Evolutionary conservation across 108 stramenopile genomes (phyloP), one percentile per base, ranked within the genome.

Genomic region (Stephanodiscus triporus): DNA sequence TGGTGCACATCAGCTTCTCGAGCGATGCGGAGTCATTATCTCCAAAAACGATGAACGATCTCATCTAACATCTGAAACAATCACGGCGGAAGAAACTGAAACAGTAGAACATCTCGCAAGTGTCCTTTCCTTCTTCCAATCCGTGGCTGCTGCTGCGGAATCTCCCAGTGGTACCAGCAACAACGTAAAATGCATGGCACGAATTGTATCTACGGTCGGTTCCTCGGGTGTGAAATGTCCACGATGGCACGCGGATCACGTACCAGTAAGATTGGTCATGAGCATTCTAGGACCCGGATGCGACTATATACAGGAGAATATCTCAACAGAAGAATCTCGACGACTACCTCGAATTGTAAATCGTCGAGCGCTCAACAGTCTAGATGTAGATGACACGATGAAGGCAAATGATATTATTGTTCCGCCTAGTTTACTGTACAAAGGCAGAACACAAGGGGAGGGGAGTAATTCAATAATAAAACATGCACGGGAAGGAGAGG

Each of bases 201-300:
- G 87, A 19, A 68, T 90, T 19, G 85, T 88, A n/a, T 82, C 89
- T 9, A 70, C 86, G 0, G 27, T 82, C 5, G 89, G 89, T 27
- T 23, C 58, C 7, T 56, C 68, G 4, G 89, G 89, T 6, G 81
- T 76, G 22, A 88, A 88, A 71, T 90, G 89, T 53, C 89, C 89
- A 11, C 63, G 85, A 78, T 90, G 84, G 83, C 89, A 90, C 68
- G 62, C 85, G 0, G 89, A 90, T 76, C 87, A 90, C 58, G 89
- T 90, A 0, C 89, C 85, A 16, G 70, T 87, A 45, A 80, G 89
- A 45, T 78, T 84, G 70, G 80, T 90, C 42, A 82, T 86, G 82
- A 74, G 66, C 51, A 59, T 90, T 27, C 37, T 81, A 10, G 89
- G 89, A n/a, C 89, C 87, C 14, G 89, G 89, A 63, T 80, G 82